These are phyloP conservation scores for Fusarium sp. DNA, from an alignment of 2,329 filamentous ascomycete genomes.

Conservation along the genomic window DNA sequence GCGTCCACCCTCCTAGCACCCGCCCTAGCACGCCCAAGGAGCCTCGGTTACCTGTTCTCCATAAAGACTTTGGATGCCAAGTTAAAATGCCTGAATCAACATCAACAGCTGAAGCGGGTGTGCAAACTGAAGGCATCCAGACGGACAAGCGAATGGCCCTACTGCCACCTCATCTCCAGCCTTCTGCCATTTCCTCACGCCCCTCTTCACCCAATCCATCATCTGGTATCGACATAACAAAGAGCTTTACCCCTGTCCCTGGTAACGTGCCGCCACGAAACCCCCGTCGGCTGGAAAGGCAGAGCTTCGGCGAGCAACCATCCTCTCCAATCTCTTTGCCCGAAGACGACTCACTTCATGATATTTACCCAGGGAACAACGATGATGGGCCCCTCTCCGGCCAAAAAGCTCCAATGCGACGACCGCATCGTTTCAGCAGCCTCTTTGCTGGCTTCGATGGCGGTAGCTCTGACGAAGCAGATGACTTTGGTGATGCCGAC, in stretches of 20 bases:
- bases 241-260: constrained; percentile 64
- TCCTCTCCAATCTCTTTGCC: constrained; percentile 59
- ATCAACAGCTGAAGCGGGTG: constrained; percentile 51
- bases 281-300: constrained; percentile 65
- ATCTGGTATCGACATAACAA: constrained; percentile 46
- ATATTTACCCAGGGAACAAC: constrained; percentile 82
- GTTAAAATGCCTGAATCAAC: constrained; percentile 59
- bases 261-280: constrained; percentile 68
- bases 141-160: constrained; percentile 81
- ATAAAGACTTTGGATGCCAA: constrained; percentile 86
- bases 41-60: constrained; percentile 80
- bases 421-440: constrained; percentile 81
- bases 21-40: constrained; percentile 82
- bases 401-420: constrained; percentile 69
- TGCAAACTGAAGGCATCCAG: constrained; percentile 93
- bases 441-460: constrained; percentile 88
- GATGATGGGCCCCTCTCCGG: constrained; percentile 78
- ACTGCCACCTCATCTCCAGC: constrained; percentile 81
- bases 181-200: constrained; percentile 76
- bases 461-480: constrained; percentile 73
- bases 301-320: constrained; percentile 60
- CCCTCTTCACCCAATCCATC: constrained; percentile 65
- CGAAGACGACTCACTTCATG: constrained; percentile 59
- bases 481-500: constrained; percentile 71
- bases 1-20: constrained; percentile 88